Evolutionary conservation across 2,329 filamentous ascomycete genomes (phyloP).

Genomic region (Beauveria asiatica): DNA sequence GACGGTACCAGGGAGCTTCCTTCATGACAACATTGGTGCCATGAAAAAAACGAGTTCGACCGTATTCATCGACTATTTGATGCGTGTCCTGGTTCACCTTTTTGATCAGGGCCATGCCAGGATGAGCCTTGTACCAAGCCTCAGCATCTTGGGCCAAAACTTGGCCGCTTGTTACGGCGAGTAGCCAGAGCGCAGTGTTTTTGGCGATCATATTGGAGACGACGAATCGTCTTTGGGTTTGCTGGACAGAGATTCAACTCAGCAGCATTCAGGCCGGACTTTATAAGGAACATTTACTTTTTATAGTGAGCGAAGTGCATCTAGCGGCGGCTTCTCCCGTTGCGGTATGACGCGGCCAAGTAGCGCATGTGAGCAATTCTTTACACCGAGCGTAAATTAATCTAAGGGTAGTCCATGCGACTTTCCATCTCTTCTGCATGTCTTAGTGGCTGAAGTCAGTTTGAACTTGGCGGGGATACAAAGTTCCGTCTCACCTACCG

Average conservation of each 20-base stretch:
- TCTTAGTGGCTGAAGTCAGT: neutral
- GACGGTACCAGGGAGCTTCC: conserved; percentile 15
- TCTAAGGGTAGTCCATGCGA: neutral
- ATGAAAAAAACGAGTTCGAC: conserved; percentile 16
- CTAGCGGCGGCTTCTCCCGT: neutral
- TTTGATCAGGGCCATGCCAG: conserved; percentile 13
- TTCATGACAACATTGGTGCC: conserved; percentile 17
- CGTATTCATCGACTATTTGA: conserved; percentile 15
- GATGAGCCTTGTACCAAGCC: conserved; percentile 14
- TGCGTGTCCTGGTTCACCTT: conserved; percentile 14
- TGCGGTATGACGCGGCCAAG: neutral
- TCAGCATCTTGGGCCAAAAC: conserved; percentile 7
- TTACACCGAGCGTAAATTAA: too few species aligned
- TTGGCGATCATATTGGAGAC: neutral
- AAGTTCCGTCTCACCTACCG: neutral
- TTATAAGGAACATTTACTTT: neutral
- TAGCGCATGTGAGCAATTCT: neutral
- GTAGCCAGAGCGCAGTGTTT: neutral
- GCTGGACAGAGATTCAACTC: neutral
- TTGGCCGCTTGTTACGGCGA: neutral
- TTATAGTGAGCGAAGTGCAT: neutral
- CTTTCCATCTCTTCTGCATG: neutral
- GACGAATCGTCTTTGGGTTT: neutral
- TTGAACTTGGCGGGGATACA: neutral
- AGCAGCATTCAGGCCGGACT: neutral